Evolutionary conservation across 176 grass and related monocot species (phyloP), one percentile per base, ranked within the genome.

Genomic region (Carex cristatella): DNA sequence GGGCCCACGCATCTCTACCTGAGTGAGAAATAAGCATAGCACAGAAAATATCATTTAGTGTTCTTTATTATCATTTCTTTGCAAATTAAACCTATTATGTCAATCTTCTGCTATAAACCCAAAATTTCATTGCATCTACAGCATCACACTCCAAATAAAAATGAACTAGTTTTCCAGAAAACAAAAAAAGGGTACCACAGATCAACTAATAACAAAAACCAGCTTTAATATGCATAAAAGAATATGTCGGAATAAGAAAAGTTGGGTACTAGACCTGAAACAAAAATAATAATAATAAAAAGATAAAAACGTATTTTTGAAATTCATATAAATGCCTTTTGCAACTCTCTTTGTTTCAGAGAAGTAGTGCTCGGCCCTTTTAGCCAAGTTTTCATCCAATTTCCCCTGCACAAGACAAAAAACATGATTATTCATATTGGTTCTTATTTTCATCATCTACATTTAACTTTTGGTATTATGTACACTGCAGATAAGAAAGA

Each of bases 291-390:
- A 19, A 23, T 23, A 23, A 58, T 14, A 86, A 51, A 48, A 49
- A 49, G 48, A 49, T 49, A 38, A 38, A 38, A 38, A 18, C 28
- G 57, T 11, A 44, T 81, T 23, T 15, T 48, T 6, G 12, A 46
- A 76, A 60, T 80, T 32, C 12, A 31, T 30, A 59, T 30, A 82
- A 82, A 10, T 28, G 94, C 96, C 96, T 92, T 94, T 90, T 73
- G 46, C 86, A 85, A 99, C 91, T 40, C 87, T 85, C 40, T 90
- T 88, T 81, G 75, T 91, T 90, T 99, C 96, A 83, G 90, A 99
- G 55, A 90, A 98, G 83, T 95, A 99, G 70, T 99, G 96, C 71
- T 92, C 88, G 82, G 90, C 93, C 86, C 96, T 94, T 87, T 86
- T 95, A 73, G 84, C 89, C 85, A 95, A 77, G 38, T 99, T 91